A percentile compares a stretch with the other conserved stretches of the same genome.
Conservation (phyloP, 495 filamentous ascomycete species). For the Bombardia bombarda region DNA sequence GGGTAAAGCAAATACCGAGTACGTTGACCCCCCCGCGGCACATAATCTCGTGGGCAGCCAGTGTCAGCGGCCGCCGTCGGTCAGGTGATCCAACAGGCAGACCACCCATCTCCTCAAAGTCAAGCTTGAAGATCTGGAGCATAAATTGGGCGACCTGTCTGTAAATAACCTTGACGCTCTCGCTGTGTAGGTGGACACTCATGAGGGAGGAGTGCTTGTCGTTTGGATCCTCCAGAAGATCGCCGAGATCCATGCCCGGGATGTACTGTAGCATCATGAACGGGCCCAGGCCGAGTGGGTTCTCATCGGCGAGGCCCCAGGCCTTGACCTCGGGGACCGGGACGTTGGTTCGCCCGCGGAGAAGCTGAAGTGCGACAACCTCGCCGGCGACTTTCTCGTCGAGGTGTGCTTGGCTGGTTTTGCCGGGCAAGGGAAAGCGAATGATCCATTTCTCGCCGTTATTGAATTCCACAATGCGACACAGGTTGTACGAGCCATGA, state of each 20-base stretch:
- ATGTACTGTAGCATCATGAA: not conserved
- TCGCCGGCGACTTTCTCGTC: slow-evolving; percentile 2
- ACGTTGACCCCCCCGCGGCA: not conserved
- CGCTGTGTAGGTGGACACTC: not conserved
- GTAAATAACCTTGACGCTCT: not conserved
- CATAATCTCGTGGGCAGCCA: not conserved
- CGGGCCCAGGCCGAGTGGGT: not conserved
- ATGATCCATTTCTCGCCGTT: not conserved
- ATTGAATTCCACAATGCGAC: not conserved
- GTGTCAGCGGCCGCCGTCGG: not conserved
- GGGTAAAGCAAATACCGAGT: not conserved
- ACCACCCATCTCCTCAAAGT: not conserved
- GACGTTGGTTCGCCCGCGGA: not conserved
- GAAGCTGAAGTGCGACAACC: not conserved
- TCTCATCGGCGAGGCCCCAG: not conserved
- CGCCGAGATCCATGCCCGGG: not conserved
- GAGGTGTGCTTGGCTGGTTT: not conserved
- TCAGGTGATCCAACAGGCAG: not conserved
- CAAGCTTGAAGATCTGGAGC: slow-evolving; percentile 1
- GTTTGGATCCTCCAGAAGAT: not conserved
- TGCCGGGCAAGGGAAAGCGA: not conserved
- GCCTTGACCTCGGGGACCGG: not conserved
- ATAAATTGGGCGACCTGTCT: not conserved
- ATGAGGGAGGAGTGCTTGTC: not conserved
- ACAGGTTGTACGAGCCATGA: not conserved